Conservation (phyloP, 345 rosid species). For the Hypericum perforatum region DNA sequence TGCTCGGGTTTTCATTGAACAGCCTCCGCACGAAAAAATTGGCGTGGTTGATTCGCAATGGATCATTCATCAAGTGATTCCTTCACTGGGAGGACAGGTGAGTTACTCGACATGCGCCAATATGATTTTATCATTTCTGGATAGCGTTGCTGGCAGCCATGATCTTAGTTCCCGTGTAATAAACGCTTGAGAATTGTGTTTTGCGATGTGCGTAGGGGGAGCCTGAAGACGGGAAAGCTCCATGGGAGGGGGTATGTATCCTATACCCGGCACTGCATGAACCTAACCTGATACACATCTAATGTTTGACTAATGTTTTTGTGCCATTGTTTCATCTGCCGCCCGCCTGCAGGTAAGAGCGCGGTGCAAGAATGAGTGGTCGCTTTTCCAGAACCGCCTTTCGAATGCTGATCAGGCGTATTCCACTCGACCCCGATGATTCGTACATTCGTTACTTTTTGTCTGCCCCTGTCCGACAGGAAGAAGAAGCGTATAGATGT, state of each 20-base stretch:
- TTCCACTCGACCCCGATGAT: neutral
- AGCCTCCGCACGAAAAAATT: slow-evolving; percentile 95
- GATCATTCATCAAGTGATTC: slow-evolving; percentile 88
- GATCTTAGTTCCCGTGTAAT: too few relatives aligned
- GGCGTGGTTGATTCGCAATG: slow-evolving; percentile 98
- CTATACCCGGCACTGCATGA: neutral
- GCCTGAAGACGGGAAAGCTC: slow-evolving; percentile 55
- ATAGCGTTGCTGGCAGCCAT: neutral
- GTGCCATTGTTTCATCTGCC: neutral
- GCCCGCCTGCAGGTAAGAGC: slow-evolving; percentile 51
- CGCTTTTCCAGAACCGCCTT: slow-evolving; percentile 62
- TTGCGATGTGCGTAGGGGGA: slow-evolving; percentile 33
- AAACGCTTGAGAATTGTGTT: too few relatives aligned
- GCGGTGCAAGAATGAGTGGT: slow-evolving; percentile 79
- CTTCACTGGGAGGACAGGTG: slow-evolving; percentile 87
- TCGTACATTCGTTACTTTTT: too few relatives aligned
- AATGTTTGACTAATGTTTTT: neutral
- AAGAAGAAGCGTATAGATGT: too few relatives aligned
- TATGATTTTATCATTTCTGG: too few relatives aligned
- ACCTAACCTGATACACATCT: slow-evolving; percentile 1
- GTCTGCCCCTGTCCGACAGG: too few relatives aligned
- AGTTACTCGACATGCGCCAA: neutral
- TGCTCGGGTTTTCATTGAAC: slow-evolving; percentile 12
- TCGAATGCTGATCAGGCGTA: neutral
- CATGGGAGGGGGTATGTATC: slow-evolving; percentile 76